These are phyloP conservation scores for Ceratobasidium sp. DNA, from an alignment of 1,284 basidiomycete species.

Conservation along the genomic window DNA sequence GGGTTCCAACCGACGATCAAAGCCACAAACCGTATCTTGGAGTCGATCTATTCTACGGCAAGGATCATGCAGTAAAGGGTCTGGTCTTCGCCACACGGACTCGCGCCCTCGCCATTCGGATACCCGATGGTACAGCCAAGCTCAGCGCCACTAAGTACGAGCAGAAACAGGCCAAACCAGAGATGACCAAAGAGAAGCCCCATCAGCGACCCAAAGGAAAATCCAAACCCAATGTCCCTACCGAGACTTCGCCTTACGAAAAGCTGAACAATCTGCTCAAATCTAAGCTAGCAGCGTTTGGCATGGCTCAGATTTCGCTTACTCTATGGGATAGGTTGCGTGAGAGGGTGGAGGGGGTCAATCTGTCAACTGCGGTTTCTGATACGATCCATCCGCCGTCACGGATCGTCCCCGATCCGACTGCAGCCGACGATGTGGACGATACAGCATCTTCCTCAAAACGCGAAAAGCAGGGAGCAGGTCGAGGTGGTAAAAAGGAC, in stretches of 20 bases:
- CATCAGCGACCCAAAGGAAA: conserved; percentile 10
- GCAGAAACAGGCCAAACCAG: background rate
- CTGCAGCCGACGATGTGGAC: background rate
- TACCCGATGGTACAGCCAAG: conserved; percentile 2
- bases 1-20: background rate
- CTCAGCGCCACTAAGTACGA: conserved; percentile 14
- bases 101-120: conserved; percentile 2
- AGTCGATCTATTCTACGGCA: conserved; percentile 25
- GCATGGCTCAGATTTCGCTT: conserved; percentile 26
- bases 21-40: conserved; percentile 3
- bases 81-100: conserved; percentile 3
- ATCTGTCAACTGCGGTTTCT: conserved; percentile 18
- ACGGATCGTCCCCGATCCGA: background rate
- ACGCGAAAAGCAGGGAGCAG: no score
- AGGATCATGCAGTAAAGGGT: background rate
- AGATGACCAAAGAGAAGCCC: background rate
- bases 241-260: background rate
- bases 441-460: no score
- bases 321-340: conserved; percentile 17
- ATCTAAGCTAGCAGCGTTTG: conserved; percentile 12
- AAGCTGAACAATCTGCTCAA: background rate
- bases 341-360: conserved; percentile 17
- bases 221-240: background rate
- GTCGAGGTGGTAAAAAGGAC: background rate
- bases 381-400: background rate